These are phyloP conservation scores for Flaveria robusta DNA, from an alignment of 129 eudicot genomes.

Conservation along the genomic window DNA sequence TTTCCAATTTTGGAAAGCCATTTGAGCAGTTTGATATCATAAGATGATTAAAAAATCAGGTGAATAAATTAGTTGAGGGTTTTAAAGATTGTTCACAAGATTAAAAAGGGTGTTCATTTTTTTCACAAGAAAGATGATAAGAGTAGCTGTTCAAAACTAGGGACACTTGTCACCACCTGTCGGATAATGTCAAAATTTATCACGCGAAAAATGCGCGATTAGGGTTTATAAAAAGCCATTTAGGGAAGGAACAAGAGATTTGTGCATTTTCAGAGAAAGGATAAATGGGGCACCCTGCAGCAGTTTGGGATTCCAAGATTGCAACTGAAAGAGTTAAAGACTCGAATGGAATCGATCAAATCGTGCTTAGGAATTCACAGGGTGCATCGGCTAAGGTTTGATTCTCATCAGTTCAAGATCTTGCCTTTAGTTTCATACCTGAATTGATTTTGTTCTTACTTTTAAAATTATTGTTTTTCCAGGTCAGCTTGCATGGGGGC, in stretches of 20 bases:
- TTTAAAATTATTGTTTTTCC: slow-evolving; percentile 19
- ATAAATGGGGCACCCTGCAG: slow-evolving; percentile 53
- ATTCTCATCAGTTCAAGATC: slow-evolving; percentile 10
- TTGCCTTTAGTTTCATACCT: neutral
- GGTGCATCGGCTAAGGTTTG: slow-evolving; percentile 72
- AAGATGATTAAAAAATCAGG: slow-evolving; percentile 19
- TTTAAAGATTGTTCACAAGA: slow-evolving; percentile 37
- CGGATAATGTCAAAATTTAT: slow-evolving; percentile 23
- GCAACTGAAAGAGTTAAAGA: slow-evolving; percentile 56
- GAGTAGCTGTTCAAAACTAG: slow-evolving; percentile 25
- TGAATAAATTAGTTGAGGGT: slow-evolving; percentile 27
- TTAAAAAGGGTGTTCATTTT: slow-evolving; percentile 18
- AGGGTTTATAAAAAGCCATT: slow-evolving; percentile 29
- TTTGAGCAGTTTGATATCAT: slow-evolving; percentile 19
- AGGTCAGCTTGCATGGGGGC: slow-evolving; percentile 93
- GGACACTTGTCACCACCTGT: slow-evolving; percentile 37
- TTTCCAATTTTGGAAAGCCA: slow-evolving; percentile 26
- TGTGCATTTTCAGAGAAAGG: neutral
- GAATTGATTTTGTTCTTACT: neutral
- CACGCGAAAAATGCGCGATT: slow-evolving; percentile 25
- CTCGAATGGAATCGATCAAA: slow-evolving; percentile 63
- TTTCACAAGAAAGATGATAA: slow-evolving; percentile 36
- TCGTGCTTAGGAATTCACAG: slow-evolving; percentile 57
- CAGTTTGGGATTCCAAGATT: slow-evolving; percentile 37
- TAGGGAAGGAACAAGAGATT: slow-evolving; percentile 17